phyloP scores from a whole-genome alignment of 768 basidiomycete species.

The Chiua virens region DNA sequence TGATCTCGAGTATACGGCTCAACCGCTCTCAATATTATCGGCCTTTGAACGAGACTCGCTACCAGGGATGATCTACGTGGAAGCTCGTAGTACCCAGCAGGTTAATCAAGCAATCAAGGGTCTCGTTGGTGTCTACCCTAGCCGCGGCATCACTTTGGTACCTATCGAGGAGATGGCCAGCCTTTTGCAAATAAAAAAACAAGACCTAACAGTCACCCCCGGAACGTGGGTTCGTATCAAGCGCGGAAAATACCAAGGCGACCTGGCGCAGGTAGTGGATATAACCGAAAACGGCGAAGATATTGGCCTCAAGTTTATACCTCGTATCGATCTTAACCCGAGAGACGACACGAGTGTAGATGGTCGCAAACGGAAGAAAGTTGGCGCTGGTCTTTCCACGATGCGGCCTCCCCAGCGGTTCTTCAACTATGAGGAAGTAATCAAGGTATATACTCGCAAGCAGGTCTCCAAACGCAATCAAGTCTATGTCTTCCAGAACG shows the following conservation, averaged over 20 bases:
- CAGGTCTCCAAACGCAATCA: conserved; percentile 72
- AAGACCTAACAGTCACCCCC: conserved; percentile 77
- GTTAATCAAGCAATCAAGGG: conserved; percentile 85
- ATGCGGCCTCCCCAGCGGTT: conserved; percentile 88
- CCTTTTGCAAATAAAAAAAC: conserved; percentile 92
- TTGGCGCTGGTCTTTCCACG: conserved; percentile 43
- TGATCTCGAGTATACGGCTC: conserved; percentile 73
- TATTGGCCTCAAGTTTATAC: conserved; percentile 89
- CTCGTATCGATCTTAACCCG: conserved; percentile 96
- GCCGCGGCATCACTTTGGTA: conserved; percentile 79
- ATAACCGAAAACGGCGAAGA: conserved; percentile 92
- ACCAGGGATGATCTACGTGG: conserved; percentile 94
- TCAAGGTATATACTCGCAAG: conserved; percentile 81
- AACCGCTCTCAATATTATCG: conserved; percentile 83
- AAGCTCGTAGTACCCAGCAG: conserved; percentile 84
- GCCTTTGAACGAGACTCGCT: conserved; percentile 96
- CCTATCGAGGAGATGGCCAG: conserved; percentile 99
- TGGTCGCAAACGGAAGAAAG: conserved; percentile 79
- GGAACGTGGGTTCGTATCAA: conserved; percentile 96
- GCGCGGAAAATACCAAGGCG: conserved; percentile 91
- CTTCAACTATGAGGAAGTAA: conserved; percentile 92
- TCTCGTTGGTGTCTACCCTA: conserved; percentile 89
- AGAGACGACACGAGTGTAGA: conserved; percentile 70
- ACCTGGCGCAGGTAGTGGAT: conserved; percentile 94
- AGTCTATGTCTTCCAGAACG: conserved; percentile 84